These are phyloP conservation scores for Ilyonectria mors-panacis DNA, from an alignment of 2,329 filamentous ascomycete species.

Conservation along the genomic window DNA sequence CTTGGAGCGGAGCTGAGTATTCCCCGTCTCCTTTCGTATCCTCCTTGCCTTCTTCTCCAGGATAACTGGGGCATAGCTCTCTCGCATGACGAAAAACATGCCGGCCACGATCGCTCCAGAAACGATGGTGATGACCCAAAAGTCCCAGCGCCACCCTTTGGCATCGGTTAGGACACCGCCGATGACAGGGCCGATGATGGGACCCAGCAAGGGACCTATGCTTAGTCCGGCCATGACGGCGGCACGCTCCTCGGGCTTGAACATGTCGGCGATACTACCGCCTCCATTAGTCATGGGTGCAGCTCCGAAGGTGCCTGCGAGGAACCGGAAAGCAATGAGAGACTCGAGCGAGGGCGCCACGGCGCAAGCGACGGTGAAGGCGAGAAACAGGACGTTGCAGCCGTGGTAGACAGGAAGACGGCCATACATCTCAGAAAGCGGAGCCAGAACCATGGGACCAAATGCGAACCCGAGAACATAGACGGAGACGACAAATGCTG, in stretches of 20 bases:
- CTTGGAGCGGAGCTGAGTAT: slow-evolving; percentile 60
- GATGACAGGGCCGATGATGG: slow-evolving; percentile 54
- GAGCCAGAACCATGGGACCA: slow-evolving; percentile 64
- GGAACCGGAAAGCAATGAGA: slow-evolving; percentile 65
- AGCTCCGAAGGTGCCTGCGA: slow-evolving; percentile 67
- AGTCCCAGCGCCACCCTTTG: slow-evolving; percentile 73
- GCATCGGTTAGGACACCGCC: slow-evolving; percentile 75
- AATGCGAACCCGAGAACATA: slow-evolving; percentile 69
- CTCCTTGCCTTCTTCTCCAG: slow-evolving; percentile 54
- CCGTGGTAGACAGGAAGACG: slow-evolving; percentile 60
- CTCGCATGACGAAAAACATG: slow-evolving; percentile 51
- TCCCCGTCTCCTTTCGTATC: slow-evolving; percentile 57
- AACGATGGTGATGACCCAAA: slow-evolving; percentile 74
- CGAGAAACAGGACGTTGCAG: slow-evolving; percentile 57
- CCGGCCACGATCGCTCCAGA: slow-evolving; percentile 50
- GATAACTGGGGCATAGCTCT: slow-evolving; percentile 56
- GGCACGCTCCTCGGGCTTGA: slow-evolving; percentile 51
- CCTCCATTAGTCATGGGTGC: slow-evolving; percentile 69
- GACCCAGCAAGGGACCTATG: slow-evolving; percentile 64
- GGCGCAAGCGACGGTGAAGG: slow-evolving; percentile 57
- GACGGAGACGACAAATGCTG: slow-evolving; percentile 51
- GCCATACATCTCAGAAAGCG: slow-evolving; percentile 65
- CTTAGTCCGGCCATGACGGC: slow-evolving; percentile 70
- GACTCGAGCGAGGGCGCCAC: slow-evolving; percentile 55
- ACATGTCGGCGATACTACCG: slow-evolving; percentile 61